Evolutionary conservation across 108 stramenopile genomes (phyloP), one percentile per base, ranked within the genome.

Genomic region (Skeletonema tropicum): DNA sequence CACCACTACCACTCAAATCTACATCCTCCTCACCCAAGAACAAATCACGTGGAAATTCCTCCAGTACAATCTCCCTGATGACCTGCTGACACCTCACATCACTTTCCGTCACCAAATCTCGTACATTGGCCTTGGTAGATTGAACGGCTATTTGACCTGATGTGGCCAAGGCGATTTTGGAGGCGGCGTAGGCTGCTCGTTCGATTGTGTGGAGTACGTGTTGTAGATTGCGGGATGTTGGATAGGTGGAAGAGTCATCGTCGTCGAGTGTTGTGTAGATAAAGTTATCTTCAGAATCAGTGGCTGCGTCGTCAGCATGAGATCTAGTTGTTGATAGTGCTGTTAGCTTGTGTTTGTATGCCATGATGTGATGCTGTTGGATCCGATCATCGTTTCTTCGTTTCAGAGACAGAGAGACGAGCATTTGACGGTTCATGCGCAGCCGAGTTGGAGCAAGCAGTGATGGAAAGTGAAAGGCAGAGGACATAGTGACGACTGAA

Each of bases 1-100:
- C 45, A 25, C 26, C 49, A 38, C 36, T 30, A 25, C 36, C 49
- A 38, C 49, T n/a, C 13, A 64, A 52, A 57, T 60, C 65, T 3
- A 91, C 86, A 68, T 87, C 85, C 68, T 94, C 92, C 66, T 94
- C 92, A 38, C 92, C 90, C 58, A 91, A 57, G 74, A 94, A 94
- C 46, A 61, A 68, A 66, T 91, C 90, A 57, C 77, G 60, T 0
- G 90, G 89, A 76, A 89, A 91, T 21, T 79, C 60, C 17, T 58
- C 38, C 55, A 59, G 15, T 13, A 94, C 59, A 10, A 85, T 78
- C 25, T 87, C 86, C 48, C 67, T 79, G 38, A 93, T 90, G 25
- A 87, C 42, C 12, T 30, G 38, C 17, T 86, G 82, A 57, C 85
- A 86, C 42, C 57, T 57, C 8, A 86, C 23, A 69, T 86, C 85